Conservation (phyloP, 768 basidiomycete genomes). For the Coprinellus micaceus region DNA sequence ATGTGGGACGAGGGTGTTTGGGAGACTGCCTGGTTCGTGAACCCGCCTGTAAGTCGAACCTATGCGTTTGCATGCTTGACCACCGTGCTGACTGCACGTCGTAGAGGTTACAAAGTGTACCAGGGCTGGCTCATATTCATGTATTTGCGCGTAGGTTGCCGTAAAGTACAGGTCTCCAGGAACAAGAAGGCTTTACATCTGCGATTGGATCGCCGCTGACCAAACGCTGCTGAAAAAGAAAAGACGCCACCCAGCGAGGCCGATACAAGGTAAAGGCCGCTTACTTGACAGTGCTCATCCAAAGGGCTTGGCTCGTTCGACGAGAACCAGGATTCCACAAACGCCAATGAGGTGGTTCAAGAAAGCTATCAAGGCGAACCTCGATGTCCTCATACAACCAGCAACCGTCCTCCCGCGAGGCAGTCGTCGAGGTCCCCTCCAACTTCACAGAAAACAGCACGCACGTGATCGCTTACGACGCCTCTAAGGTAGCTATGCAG, state of each 20-base stretch:
- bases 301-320: slow-evolving; percentile 25
- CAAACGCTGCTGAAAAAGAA: neutral
- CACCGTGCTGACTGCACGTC: neutral
- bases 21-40: slow-evolving; percentile 93
- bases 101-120: slow-evolving; percentile 80
- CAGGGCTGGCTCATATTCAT: slow-evolving; percentile 79
- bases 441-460: slow-evolving; percentile 44
- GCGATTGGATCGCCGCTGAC: neutral
- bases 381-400: slow-evolving; percentile 42
- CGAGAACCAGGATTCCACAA: slow-evolving; percentile 31
- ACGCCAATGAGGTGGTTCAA: slow-evolving; percentile 32
- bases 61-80: neutral
- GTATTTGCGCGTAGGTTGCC: slow-evolving; percentile 59
- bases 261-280: too few species aligned
- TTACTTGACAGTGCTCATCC: too few species aligned
- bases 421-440: slow-evolving; percentile 39
- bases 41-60: slow-evolving; percentile 64
- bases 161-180: neutral
- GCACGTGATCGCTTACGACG: slow-evolving; percentile 50
- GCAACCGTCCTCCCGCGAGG: slow-evolving; percentile 37
- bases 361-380: slow-evolving; percentile 38
- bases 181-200: neutral
- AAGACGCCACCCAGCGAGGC: too few species aligned
- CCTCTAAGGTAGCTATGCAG: slow-evolving; percentile 71
- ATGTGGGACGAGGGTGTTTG: slow-evolving; percentile 71